These are phyloP conservation scores for Nitzschia sp. DNA, from an alignment of 108 stramenopile genomes.

Conservation along the genomic window DNA sequence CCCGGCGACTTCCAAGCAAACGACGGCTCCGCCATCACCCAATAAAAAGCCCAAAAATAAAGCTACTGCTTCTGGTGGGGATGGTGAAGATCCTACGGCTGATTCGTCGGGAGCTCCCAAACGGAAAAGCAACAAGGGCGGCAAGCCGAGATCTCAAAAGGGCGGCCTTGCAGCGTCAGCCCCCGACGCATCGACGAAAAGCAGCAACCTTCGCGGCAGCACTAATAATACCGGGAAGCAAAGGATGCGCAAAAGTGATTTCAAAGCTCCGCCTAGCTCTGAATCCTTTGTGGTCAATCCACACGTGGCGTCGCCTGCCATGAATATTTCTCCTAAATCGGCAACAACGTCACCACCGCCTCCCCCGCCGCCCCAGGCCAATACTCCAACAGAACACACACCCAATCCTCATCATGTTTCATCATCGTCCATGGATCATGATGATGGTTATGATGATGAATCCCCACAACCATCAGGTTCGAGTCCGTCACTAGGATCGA, in stretches of 20 bases:
- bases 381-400: neutral
- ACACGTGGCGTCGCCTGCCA: neutral
- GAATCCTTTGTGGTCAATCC: constrained; percentile 22
- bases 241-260: constrained; percentile 13
- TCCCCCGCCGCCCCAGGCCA: constrained; percentile 18
- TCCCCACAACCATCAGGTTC: neutral
- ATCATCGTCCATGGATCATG: too few species aligned
- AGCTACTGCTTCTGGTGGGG: neutral
- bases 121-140: neutral
- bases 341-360: neutral
- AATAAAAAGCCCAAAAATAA: neutral
- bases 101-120: neutral
- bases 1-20: too few species aligned
- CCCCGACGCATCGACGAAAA: too few species aligned
- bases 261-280: constrained; percentile 20
- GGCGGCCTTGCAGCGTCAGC: too few species aligned
- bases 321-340: neutral
- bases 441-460: neutral
- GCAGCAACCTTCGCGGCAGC: too few species aligned
- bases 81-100: neutral
- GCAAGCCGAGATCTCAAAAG: too few species aligned
- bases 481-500: neutral
- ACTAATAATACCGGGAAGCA: too few species aligned
- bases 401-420: too few species aligned
- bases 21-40: too few species aligned